Percentiles rank a stretch among this genome's conserved stretches.
phyloP scores from a whole-genome alignment of 2,329 filamentous ascomycete genomes.

The Fusarium clavum region DNA sequence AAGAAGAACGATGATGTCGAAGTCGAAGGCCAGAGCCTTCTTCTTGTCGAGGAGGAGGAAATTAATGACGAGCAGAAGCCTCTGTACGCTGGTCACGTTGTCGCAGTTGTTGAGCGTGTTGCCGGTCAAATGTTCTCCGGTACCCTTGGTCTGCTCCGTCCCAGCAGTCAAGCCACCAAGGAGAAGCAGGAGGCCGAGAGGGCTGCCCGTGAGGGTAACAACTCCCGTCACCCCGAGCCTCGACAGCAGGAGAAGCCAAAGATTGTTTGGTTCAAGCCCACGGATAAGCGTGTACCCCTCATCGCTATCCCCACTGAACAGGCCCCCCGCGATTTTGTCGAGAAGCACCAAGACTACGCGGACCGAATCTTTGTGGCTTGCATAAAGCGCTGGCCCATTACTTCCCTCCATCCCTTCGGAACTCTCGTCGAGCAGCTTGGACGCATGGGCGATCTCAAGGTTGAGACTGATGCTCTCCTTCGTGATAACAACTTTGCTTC shows the following conservation, averaged over 20 bases:
- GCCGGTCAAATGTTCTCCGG: conserved; percentile 99
- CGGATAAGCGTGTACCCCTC: conserved; percentile 96
- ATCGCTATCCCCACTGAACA: conserved; percentile 99
- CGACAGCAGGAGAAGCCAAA: conserved; percentile 94
- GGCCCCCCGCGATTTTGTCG: conserved; percentile 95
- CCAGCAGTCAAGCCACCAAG: conserved; percentile 98
- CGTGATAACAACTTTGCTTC: conserved; percentile 99
- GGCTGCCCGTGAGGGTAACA: conserved; percentile 84
- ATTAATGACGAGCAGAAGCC: conserved; percentile 99
- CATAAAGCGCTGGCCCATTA: conserved; percentile 99
- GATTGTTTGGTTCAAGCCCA: conserved; percentile 99
- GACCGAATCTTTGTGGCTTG: conserved; percentile 98
- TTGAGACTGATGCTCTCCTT: conserved; percentile 96
- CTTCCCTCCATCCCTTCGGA: conserved; percentile 97
- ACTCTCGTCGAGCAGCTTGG: conserved; percentile 97
- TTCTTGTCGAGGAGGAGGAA: conserved; percentile 97
- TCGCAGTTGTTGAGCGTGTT: conserved; percentile 96
- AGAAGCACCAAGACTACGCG: conserved; percentile 97
- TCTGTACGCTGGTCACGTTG: conserved; percentile 94
- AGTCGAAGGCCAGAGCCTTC: conserved; percentile 95
- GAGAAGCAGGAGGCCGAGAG: conserved; percentile 99
- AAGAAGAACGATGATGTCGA: conserved; percentile 99
- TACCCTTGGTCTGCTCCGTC: conserved; percentile 90
- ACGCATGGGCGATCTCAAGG: conserved; percentile 96
- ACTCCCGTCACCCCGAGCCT: conserved; percentile 77